These are phyloP conservation scores for Zygosaccharomyces pseudorouxii DNA, from an alignment of 805 yeast genomes.

Conservation along the genomic window DNA sequence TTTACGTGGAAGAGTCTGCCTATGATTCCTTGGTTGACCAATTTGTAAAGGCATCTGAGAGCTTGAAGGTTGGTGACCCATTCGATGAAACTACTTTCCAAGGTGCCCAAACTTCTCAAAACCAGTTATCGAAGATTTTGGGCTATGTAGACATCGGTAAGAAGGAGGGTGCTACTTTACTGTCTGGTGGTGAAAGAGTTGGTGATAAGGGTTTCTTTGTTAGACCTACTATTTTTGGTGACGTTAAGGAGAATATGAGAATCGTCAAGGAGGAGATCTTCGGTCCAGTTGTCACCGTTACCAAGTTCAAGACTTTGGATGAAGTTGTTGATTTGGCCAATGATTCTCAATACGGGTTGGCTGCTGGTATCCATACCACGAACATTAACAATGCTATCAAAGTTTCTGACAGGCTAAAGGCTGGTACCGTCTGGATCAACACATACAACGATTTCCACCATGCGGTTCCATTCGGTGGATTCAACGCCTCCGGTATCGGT, in stretches of 20 bases:
- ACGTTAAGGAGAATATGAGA: conserved; percentile 60
- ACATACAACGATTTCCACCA: conserved; percentile 84
- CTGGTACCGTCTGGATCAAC: conserved; percentile 93
- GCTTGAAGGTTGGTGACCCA: conserved; percentile 73
- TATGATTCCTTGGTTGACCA: conserved; percentile 70
- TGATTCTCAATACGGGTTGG: conserved; percentile 78
- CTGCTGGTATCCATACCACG: conserved; percentile 84
- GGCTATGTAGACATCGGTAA: conserved; percentile 71
- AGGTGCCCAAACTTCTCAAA: conserved; percentile 88
- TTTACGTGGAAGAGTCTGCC: conserved; percentile 78
- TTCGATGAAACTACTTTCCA: conserved; percentile 72
- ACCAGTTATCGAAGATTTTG: conserved; percentile 74
- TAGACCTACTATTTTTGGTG: conserved; percentile 71
- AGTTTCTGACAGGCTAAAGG: conserved; percentile 67
- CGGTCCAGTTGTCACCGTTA: conserved; percentile 86
- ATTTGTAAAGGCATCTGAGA: conserved; percentile 50
- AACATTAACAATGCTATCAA: conserved; percentile 70
- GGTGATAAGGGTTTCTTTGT: conserved; percentile 62
- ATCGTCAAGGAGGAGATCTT: conserved; percentile 77
- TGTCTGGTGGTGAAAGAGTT: conserved; percentile 64
- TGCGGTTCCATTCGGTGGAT: conserved; percentile 90
- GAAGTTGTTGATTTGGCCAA: conserved; percentile 78
- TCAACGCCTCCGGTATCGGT: conserved; percentile 86
- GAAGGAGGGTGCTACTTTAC: conserved; percentile 74
- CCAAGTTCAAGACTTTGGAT: conserved; percentile 77